Evolutionary conservation across 1,139 yeast genomes (phyloP), one percentile per base, ranked within the genome.

Genomic region (Eremothecium gossypii): DNA sequence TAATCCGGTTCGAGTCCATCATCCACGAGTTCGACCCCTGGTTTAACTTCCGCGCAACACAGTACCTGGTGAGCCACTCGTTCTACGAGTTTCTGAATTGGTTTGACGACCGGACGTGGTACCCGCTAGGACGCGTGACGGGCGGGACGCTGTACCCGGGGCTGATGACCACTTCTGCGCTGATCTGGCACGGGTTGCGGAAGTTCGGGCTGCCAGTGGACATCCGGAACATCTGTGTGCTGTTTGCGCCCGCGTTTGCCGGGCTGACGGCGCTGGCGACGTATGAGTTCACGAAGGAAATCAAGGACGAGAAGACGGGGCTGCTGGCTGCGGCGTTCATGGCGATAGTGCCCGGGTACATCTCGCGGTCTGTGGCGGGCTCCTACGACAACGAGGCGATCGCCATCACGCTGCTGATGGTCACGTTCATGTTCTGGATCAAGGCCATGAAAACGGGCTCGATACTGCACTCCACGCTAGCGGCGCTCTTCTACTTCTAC

Each of bases 81-180:
- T 89, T 77, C 64, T 83, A 87, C 67, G 91, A 87, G 50, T 93
- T 93, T 58, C 73, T 91, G 61, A 93, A 93, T 63, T 93, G 98
- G 98, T 93, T 93, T 58, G 99, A 93, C 63, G 96, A 91, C 64
- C 77, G 96, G 60, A 91, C 98, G 26, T 93, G 99, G 99, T 93
- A 93, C 63, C 99, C 99, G 14, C 72, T 93, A 50, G 99, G 99
- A 13, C 78, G 99, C 67, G 98, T 93, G 56, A 91, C 98, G 9
- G 99, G 99, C 52, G 99, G 99, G 49, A 93, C 99, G 3, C 68
- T 93, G 51, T 93, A 93, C 60, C 99, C 99, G 2, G 99, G 99
- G 8, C 71, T 93, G 53, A 93, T 93, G 99, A 96, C 93, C 33
- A 87, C 98, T 6, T 82, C 95, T 8, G 95, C 95, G 29, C 74